A percentile compares a stretch with the other conserved stretches of the same genome.
Conservation (phyloP, 331 rosid genomes). For the Telfairia occidentalis region DNA sequence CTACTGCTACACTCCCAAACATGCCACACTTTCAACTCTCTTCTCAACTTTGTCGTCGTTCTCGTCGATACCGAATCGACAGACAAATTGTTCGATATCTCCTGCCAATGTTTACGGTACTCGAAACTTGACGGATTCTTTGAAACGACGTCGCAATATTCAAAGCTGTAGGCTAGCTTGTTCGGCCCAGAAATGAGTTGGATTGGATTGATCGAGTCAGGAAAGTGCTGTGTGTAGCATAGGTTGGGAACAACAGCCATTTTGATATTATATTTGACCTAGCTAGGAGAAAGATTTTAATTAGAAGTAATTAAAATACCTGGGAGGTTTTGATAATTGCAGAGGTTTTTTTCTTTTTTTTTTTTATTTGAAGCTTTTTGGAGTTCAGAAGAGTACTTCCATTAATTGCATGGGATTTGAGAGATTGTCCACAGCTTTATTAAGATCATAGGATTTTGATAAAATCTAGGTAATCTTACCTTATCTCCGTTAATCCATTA, state of each 20-base stretch:
- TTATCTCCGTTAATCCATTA: constrained; percentile 49
- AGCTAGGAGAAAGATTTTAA: neutral
- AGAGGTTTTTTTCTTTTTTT: too few relatives aligned
- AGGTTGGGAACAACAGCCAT: constrained; percentile 51
- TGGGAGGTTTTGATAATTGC: neutral
- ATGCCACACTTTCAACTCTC: neutral
- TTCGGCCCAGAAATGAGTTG: constrained; percentile 16
- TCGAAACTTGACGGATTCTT: constrained; percentile 6
- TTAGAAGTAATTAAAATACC: neutral
- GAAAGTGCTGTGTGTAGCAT: constrained; percentile 29
- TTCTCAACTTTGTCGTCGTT: constrained; percentile 3
- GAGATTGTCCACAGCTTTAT: neutral
- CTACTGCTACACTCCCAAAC: neutral
- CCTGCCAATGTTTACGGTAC: neutral
- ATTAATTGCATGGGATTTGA: neutral
- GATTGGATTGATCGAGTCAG: constrained; percentile 19
- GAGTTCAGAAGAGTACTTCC: neutral
- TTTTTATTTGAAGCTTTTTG: too few relatives aligned
- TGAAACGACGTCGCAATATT: neutral
- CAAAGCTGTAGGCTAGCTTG: constrained; percentile 13
- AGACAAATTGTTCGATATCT: constrained; percentile 2
- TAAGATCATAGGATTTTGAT: too few relatives aligned
- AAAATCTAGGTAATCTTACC: constrained; percentile 17
- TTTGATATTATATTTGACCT: constrained; percentile 18
- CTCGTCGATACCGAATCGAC: neutral